Base-by-base conservation (phyloP, 306 rosid genomes). In the Rubus parviflorus region DNA sequence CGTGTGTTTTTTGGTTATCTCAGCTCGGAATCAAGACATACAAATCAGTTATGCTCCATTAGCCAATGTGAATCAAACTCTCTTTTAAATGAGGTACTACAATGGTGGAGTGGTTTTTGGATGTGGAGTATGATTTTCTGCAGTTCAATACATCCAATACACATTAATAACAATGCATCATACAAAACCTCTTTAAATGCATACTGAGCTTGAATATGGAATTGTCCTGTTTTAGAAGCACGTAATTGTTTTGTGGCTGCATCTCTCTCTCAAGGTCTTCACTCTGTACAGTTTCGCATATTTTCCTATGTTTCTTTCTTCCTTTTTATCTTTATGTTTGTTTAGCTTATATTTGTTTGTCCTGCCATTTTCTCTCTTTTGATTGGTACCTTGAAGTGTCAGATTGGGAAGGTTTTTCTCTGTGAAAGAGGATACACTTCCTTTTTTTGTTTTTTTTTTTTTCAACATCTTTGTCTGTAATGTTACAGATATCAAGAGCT, bases 41-140 rank as follows among this genome's bases (percentile, higher is more conserved):
- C 98, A 63, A 90, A 95, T 83, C 90, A 89, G 89, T 81, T 95
- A 81, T 95, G 98, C 88, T 92, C 98, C 84, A 95, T 95, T 83
- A 95, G 97, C 88, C 90, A 84, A 20, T 95, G 98, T 78, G 92
- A 92, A 78, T 84, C 98, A 51, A 87, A 89, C 83, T 95, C 98
- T 84, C 94, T 95, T 81, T 87, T 94, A 85, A 94, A 90, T 73
- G 98, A 94, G 98, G 98, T 94, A 88, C 67, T 76, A 63, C 53
- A 66, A 57, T 81, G 37, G 41, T 30, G 57, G 64, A 72, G 35
- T 57, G 47, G 43, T 68, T 48, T 79, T 25, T 79, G 13, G n/a
- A 56, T 58, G 14, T 8, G 15, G 40, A 57, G 40, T 35, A 68
- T 47, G 65, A 30, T 52, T 46, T 67, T 58, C 45, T 37, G 5